Evolutionary conservation across 1,284 basidiomycete species (phyloP).

Genomic region (Austroboletus niveus): DNA sequence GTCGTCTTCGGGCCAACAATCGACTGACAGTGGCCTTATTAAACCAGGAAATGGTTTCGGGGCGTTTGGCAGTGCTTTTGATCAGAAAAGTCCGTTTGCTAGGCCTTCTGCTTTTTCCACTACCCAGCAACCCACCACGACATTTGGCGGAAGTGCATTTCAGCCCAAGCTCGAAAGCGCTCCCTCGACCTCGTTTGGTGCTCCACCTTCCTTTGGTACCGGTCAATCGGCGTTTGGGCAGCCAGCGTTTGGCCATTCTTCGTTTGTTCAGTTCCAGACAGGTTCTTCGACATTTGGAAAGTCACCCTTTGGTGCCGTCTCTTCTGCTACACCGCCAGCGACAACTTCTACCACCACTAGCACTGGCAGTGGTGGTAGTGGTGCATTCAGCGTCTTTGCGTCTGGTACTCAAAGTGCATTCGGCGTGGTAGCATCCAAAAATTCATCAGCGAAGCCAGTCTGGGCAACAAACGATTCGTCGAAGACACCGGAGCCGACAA

Average conservation of each 20-base stretch:
- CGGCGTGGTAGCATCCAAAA: constrained; percentile 15
- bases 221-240: constrained; percentile 32
- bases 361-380: constrained; percentile 17
- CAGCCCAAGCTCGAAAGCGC: constrained; percentile 11
- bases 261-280: constrained; percentile 36
- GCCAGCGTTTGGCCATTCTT: constrained; percentile 35
- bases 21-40: constrained; percentile 21
- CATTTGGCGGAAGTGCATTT: constrained; percentile 15
- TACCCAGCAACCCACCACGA: constrained; percentile 4
- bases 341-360: constrained; percentile 6
- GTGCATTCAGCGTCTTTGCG: constrained; percentile 31
- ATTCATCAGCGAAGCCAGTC: constrained; percentile 19
- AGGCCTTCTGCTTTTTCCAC: constrained; percentile 17
- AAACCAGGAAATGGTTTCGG: constrained; percentile 44
- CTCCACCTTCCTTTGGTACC: constrained; percentile 23
- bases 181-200: constrained; percentile 7
- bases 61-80: constrained; percentile 33
- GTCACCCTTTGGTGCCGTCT: constrained; percentile 15
- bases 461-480: constrained; percentile 14
- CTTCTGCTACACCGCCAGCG: constrained; percentile 17
- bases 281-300: constrained; percentile 26
- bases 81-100: constrained; percentile 27
- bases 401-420: constrained; percentile 24
- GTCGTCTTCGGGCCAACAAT: constrained; percentile 10
- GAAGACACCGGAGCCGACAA: constrained; percentile 9